Evolutionary conservation across 768 basidiomycete genomes (phyloP).

Genomic region (Trametes villosa): DNA sequence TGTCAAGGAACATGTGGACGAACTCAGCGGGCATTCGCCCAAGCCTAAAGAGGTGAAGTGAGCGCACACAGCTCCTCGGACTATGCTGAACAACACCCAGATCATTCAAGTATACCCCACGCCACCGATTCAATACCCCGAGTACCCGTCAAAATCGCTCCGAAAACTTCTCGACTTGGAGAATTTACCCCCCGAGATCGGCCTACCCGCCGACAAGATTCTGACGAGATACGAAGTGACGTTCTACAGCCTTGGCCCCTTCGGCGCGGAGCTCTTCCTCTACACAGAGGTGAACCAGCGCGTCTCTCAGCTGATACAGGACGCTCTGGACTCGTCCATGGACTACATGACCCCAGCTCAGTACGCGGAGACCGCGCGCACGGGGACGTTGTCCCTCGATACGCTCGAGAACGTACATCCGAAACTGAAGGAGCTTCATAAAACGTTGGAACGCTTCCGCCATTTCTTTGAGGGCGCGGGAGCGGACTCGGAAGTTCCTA

Average conservation of each 20-base stretch:
- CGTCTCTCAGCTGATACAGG: conserved; percentile 43
- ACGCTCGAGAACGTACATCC: conserved; percentile 31
- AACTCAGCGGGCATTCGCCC: conserved; percentile 64
- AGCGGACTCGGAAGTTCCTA: conserved; percentile 47
- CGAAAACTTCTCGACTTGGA: conserved; percentile 56
- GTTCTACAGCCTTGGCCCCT: conserved; percentile 67
- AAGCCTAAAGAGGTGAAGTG: conserved; percentile 64
- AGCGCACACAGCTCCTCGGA: too few species aligned
- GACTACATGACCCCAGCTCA: conserved; percentile 28
- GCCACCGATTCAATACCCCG: conserved; percentile 52
- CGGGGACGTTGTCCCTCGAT: background rate
- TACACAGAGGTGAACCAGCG: conserved; percentile 62
- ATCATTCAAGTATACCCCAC: conserved; percentile 58
- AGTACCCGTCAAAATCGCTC: conserved; percentile 59
- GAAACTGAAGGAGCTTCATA: conserved; percentile 51
- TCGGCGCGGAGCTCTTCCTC: conserved; percentile 74
- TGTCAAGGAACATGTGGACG: conserved; percentile 69
- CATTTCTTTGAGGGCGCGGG: conserved; percentile 41
- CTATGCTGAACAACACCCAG: conserved; percentile 38
- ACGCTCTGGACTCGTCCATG: conserved; percentile 31
- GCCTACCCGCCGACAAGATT: conserved; percentile 63
- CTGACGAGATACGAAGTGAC: conserved; percentile 65
- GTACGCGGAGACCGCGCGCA: background rate
- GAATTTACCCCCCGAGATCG: conserved; percentile 37
- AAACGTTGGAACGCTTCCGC: conserved; percentile 51